These are phyloP conservation scores for Tolypocladium nubicola DNA, from an alignment of 2,329 filamentous ascomycete genomes.

Conservation along the genomic window DNA sequence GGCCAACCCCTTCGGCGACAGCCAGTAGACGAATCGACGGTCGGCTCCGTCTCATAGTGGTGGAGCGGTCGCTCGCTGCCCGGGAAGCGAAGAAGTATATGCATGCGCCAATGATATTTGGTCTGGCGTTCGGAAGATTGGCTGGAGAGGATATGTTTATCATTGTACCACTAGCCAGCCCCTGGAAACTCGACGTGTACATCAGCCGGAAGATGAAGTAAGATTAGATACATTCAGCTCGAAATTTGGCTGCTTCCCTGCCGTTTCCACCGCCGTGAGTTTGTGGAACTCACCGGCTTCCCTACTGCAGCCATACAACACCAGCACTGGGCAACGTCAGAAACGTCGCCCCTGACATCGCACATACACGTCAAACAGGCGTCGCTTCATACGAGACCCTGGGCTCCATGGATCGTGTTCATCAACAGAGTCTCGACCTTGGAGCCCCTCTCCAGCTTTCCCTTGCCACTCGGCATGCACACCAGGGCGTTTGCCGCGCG, in stretches of 20 bases:
- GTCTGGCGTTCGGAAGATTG: slow-evolving; percentile 30
- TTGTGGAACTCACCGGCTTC: not conserved
- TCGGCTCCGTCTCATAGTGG: not conserved
- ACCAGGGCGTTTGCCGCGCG: slow-evolving; percentile 81
- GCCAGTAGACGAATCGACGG: not conserved
- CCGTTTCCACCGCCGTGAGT: not conserved
- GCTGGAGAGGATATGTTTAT: slow-evolving; percentile 19
- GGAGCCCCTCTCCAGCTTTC: slow-evolving; percentile 55
- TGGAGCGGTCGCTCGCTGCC: not conserved
- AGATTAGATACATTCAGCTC: not conserved
- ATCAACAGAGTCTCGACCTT: slow-evolving; percentile 73
- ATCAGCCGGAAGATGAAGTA: slow-evolving; percentile 14
- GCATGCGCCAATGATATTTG: slow-evolving; percentile 26
- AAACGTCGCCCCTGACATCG: not conserved
- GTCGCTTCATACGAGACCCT: not conserved
- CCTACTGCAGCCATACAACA: not conserved
- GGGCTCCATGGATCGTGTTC: slow-evolving; percentile 31
- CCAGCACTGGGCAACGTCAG: not conserved
- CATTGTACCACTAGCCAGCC: slow-evolving; percentile 22
- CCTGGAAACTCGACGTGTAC: slow-evolving; percentile 20
- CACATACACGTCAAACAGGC: too few relatives aligned
- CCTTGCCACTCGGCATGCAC: slow-evolving; percentile 57
- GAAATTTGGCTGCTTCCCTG: too few relatives aligned
- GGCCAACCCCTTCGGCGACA: slow-evolving; percentile 35
- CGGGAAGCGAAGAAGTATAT: slow-evolving; percentile 5